phyloP scores from a whole-genome alignment of 768 basidiomycete genomes.

The Collybia nuda region DNA sequence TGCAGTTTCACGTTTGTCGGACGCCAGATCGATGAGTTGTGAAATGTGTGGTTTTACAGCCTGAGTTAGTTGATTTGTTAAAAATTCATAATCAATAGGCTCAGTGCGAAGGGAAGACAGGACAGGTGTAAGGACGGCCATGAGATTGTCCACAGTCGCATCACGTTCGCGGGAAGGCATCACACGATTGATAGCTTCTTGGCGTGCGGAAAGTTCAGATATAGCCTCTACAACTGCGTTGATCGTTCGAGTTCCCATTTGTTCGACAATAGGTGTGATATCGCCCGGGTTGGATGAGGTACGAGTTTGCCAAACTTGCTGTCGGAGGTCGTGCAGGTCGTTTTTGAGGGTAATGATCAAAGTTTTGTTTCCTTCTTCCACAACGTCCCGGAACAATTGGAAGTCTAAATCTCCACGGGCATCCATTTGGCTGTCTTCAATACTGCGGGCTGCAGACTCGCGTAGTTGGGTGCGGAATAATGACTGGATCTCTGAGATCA shows the following conservation, averaged over 20 bases:
- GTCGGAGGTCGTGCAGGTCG: constrained; percentile 54
- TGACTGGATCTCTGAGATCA: constrained; percentile 65
- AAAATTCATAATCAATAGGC: constrained; percentile 72
- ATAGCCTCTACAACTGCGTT: constrained; percentile 62
- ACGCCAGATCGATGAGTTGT: constrained; percentile 85
- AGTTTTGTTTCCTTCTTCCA: constrained; percentile 68
- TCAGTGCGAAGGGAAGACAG: constrained; percentile 63
- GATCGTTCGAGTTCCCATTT: constrained; percentile 55
- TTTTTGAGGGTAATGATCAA: constrained; percentile 54
- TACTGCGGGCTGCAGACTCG: constrained; percentile 54
- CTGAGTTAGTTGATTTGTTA: constrained; percentile 75
- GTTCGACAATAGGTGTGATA: constrained; percentile 51
- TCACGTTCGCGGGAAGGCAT: constrained; percentile 56
- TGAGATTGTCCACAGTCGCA: constrained; percentile 58
- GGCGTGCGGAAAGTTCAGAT: constrained; percentile 51
- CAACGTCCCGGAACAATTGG: constrained; percentile 66
- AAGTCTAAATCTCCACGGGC: constrained; percentile 79
- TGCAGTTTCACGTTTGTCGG: constrained; percentile 87
- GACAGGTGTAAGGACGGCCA: constrained; percentile 57
- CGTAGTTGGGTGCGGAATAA: constrained; percentile 69
- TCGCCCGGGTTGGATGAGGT: constrained; percentile 24
- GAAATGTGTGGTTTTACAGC: constrained; percentile 89
- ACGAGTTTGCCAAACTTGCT: constrained; percentile 34
- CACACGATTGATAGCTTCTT: constrained; percentile 50
- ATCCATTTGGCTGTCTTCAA: constrained; percentile 66